phyloP scores from a whole-genome alignment of 306 rosid genomes.

The Medicago ruthenica region DNA sequence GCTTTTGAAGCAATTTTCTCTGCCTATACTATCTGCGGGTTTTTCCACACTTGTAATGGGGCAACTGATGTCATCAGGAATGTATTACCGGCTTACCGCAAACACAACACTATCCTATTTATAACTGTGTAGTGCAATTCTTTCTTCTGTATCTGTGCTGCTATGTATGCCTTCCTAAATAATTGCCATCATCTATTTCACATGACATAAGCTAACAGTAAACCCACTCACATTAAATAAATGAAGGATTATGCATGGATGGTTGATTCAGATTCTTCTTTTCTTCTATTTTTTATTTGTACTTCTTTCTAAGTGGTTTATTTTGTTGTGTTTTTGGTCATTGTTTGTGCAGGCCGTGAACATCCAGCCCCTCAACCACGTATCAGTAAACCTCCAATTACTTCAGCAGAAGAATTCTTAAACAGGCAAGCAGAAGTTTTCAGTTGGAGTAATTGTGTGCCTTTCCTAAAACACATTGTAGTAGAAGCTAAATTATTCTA shows the following conservation, averaged over 20 bases:
- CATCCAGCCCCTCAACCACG: conserved; percentile 59
- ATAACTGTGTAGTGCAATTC: conserved; percentile 2
- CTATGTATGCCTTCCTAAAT: background rate
- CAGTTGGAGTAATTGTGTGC: too few relatives aligned
- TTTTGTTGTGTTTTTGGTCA: conserved; percentile 18
- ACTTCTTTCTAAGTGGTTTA: background rate
- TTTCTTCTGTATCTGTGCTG: conserved; percentile 20
- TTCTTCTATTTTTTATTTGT: conserved; percentile 6
- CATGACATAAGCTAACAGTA: background rate
- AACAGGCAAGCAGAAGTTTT: conserved; percentile 67
- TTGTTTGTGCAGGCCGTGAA: conserved; percentile 49
- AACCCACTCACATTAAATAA: background rate
- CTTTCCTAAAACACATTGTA: background rate
- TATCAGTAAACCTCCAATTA: conserved; percentile 58
- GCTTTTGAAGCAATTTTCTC: conserved; percentile 17
- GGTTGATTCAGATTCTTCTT: conserved; percentile 12
- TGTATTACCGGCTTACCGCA: background rate
- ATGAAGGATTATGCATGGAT: conserved; percentile 8
- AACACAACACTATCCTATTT: conserved; percentile 1
- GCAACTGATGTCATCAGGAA: conserved; percentile 18
- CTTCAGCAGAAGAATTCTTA: conserved; percentile 66
- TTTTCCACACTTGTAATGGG: conserved; percentile 29
- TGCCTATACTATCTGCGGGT: background rate
- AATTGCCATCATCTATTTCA: background rate
- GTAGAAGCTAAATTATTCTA: conserved; percentile 2